Evolutionary conservation across 352 stramenopile species (phyloP).

Genomic region (Globisporangium iwayamae): DNA sequence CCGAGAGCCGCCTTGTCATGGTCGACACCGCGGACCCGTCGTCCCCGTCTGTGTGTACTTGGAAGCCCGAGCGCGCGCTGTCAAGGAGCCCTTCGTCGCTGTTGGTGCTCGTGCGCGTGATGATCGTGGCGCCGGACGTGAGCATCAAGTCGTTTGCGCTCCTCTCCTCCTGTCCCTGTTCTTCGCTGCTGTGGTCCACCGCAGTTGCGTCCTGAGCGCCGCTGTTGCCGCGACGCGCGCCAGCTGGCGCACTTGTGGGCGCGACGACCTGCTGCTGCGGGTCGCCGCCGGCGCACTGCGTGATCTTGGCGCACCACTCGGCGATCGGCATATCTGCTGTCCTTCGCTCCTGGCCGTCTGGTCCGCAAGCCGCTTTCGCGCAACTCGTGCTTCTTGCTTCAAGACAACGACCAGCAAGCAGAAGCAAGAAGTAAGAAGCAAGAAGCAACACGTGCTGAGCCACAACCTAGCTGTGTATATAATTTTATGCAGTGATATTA

Average conservation of each 20-base stretch:
- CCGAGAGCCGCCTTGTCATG: conserved; percentile 23
- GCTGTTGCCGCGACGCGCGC: neutral
- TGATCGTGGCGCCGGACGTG: conserved; percentile 10
- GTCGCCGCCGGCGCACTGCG: conserved; percentile 10
- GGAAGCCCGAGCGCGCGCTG: conserved; percentile 7
- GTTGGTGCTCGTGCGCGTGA: conserved; percentile 8
- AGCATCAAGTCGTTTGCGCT: conserved; percentile 1
- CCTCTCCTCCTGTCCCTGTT: neutral
- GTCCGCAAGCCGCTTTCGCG: neutral
- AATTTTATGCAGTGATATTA: neutral
- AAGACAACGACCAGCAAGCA: neutral
- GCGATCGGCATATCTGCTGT: conserved; percentile 12
- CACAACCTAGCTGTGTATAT: neutral
- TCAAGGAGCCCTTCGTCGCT: conserved; percentile 7
- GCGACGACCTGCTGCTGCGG: conserved; percentile 10
- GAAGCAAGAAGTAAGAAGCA: too few species aligned
- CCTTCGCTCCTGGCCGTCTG: neutral
- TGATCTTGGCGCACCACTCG: conserved; percentile 18
- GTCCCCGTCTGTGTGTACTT: neutral
- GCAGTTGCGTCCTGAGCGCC: neutral
- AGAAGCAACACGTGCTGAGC: conserved; percentile 10
- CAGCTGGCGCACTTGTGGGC: neutral
- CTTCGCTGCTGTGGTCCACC: neutral
- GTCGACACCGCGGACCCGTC: conserved; percentile 19
- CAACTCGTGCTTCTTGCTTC: neutral